Conservation (phyloP, 768 basidiomycete species). For the Collybia sp. region DNA sequence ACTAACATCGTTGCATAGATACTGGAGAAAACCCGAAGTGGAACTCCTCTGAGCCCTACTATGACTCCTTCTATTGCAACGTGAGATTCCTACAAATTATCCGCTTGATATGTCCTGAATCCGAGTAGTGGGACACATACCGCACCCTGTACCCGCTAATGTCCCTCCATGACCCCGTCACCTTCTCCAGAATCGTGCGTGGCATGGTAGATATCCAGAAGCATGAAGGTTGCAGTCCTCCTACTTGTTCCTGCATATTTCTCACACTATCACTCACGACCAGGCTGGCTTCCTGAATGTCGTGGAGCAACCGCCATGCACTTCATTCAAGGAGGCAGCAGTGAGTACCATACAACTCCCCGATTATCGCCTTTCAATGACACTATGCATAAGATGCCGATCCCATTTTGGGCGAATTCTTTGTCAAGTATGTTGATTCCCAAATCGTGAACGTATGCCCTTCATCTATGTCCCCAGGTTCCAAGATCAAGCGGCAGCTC, state of each 20-base stretch:
- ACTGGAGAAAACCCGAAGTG: constrained; percentile 62
- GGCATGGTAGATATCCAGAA: constrained; percentile 66
- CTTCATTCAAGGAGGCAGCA: constrained; percentile 57
- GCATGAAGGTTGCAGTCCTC: constrained; percentile 43
- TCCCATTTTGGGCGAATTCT: constrained; percentile 61
- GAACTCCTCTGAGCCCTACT: constrained; percentile 63
- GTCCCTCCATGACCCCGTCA: constrained; percentile 58
- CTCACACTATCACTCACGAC: not conserved
- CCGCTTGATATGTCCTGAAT: not conserved
- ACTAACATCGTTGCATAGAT: constrained; percentile 26
- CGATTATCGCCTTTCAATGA: not conserved
- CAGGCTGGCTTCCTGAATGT: constrained; percentile 68
- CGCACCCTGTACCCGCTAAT: constrained; percentile 58
- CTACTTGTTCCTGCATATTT: not conserved
- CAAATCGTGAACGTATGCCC: not conserved
- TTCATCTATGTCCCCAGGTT: constrained; percentile 29
- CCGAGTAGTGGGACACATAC: constrained; percentile 58
- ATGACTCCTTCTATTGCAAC: constrained; percentile 66
- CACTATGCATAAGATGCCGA: constrained; percentile 41
- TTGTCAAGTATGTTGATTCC: constrained; percentile 43
- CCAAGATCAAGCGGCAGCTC: constrained; percentile 37
- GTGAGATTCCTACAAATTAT: constrained; percentile 25
- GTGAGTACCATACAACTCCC: constrained; percentile 28
- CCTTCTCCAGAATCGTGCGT: constrained; percentile 54
- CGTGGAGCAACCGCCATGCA: constrained; percentile 49